Conservation (phyloP, 805 yeast genomes). For the Saccharomycopsis selenospora region DNA sequence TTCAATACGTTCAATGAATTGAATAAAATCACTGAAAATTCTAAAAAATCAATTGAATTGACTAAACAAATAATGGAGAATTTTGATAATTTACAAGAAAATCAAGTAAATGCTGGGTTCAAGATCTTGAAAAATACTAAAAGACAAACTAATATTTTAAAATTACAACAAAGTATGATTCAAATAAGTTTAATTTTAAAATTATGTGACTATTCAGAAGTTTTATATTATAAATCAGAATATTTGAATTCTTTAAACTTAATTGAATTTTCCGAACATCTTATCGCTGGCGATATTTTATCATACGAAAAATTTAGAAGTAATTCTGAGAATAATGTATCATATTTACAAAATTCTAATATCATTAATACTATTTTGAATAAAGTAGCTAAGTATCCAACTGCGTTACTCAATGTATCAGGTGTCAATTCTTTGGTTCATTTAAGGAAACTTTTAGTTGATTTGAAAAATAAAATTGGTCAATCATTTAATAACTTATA, state of each 20-base stretch:
- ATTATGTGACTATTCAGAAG: conserved; percentile 44
- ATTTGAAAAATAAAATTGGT: conserved; percentile 59
- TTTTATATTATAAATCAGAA: conserved; percentile 34
- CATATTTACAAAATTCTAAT: conserved; percentile 23
- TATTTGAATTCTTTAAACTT: conserved; percentile 50
- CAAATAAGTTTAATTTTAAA: conserved; percentile 33
- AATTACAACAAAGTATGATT: conserved; percentile 52
- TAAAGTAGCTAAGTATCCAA: conserved; percentile 32
- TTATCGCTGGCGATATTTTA: conserved; percentile 48
- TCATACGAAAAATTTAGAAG: conserved; percentile 28
- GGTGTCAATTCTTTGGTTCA: conserved; percentile 23
- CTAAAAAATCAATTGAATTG: conserved; percentile 42
- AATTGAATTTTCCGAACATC: conserved; percentile 47
- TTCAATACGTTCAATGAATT: conserved; percentile 79
- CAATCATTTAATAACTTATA: conserved; percentile 57
- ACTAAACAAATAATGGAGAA: conserved; percentile 40
- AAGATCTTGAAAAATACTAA: conserved; percentile 42
- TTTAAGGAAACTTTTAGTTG: conserved; percentile 45
- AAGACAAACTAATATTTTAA: conserved; percentile 51
- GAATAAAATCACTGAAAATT: conserved; percentile 49
- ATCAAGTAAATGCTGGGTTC: conserved; percentile 45
- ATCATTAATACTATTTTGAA: conserved; percentile 18
- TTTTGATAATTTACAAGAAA: conserved; percentile 39
- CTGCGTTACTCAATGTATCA: conserved; percentile 42
- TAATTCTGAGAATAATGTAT: conserved; percentile 10